These are phyloP conservation scores for Cucurbita moschata DNA, from an alignment of 306 rosid genomes.

Conservation along the genomic window DNA sequence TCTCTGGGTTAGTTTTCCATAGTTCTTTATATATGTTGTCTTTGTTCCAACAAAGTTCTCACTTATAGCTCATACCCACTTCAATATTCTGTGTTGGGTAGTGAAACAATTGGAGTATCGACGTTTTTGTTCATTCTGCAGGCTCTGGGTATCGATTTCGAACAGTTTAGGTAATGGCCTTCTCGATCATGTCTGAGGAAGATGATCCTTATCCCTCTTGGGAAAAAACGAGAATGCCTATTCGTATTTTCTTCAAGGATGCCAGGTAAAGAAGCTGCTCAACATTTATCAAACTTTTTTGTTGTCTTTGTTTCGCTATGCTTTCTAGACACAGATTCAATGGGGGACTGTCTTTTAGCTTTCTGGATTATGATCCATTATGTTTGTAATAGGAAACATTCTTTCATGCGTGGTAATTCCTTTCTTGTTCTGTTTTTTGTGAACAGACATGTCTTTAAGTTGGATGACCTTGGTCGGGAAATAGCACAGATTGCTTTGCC, in stretches of 20 bases:
- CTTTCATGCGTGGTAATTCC: background rate
- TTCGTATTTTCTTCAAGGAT: slow-evolving; percentile 49
- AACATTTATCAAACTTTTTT: background rate
- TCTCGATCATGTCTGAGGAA: slow-evolving; percentile 37
- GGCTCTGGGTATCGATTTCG: background rate
- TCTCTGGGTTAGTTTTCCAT: background rate
- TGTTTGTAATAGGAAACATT: background rate
- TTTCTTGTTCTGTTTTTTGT: background rate
- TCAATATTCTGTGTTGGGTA: background rate
- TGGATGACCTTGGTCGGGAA: slow-evolving; percentile 69
- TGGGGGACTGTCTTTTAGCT: background rate
- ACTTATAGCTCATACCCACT: background rate
- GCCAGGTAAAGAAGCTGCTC: slow-evolving; percentile 27
- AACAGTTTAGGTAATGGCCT: slow-evolving; percentile 10
- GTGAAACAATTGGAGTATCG: background rate
- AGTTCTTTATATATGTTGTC: background rate
- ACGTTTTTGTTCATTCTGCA: slow-evolving; percentile 2
- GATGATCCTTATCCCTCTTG: slow-evolving; percentile 20
- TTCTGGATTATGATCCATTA: background rate
- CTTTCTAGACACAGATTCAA: background rate
- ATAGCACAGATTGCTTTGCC: slow-evolving; percentile 74
- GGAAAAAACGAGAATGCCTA: slow-evolving; percentile 34
- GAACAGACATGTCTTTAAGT: slow-evolving; percentile 19
- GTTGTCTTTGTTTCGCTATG: background rate
- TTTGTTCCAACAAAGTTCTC: background rate